Evolutionary conservation across 768 basidiomycete genomes (phyloP).

Genomic region (Piloderma croceum): DNA sequence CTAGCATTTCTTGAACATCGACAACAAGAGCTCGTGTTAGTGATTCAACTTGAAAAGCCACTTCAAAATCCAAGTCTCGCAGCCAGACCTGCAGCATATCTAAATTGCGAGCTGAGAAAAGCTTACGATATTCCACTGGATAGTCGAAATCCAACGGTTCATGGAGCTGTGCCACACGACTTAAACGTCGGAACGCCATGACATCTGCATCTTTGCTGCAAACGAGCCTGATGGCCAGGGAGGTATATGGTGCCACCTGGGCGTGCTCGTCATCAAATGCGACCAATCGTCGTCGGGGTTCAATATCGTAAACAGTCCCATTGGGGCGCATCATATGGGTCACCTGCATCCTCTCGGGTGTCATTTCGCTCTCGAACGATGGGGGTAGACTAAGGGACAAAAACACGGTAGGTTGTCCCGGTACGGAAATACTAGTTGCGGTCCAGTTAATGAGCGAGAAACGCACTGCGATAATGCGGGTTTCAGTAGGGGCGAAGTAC

Average conservation of each 20-base stretch:
- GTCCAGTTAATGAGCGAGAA: constrained; percentile 40
- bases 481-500: constrained; percentile 17
- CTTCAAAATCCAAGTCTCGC: constrained; percentile 35
- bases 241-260: constrained; percentile 45
- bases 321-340: background rate
- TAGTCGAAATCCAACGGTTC: constrained; percentile 28
- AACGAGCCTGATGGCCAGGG: constrained; percentile 47
- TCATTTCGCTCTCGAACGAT: constrained; percentile 25
- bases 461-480: constrained; percentile 37
- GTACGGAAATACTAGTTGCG: constrained; percentile 28
- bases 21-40: constrained; percentile 32
- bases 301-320: background rate
- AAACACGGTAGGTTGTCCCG: constrained; percentile 28
- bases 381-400: constrained; percentile 40
- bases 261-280: constrained; percentile 39
- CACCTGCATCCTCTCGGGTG: background rate
- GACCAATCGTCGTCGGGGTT: constrained; percentile 32
- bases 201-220: constrained; percentile 33
- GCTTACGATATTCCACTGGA: constrained; percentile 33
- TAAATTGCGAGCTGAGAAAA: constrained; percentile 35
- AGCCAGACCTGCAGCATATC: constrained; percentile 23
- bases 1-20: constrained; percentile 48
- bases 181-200: constrained; percentile 32
- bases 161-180: constrained; percentile 34
- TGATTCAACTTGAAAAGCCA: constrained; percentile 59